Percentiles rank a stretch among this genome's conserved stretches.
phyloP scores from a whole-genome alignment of 169 alveolate species.

The Eimeria brunetti region DNA sequence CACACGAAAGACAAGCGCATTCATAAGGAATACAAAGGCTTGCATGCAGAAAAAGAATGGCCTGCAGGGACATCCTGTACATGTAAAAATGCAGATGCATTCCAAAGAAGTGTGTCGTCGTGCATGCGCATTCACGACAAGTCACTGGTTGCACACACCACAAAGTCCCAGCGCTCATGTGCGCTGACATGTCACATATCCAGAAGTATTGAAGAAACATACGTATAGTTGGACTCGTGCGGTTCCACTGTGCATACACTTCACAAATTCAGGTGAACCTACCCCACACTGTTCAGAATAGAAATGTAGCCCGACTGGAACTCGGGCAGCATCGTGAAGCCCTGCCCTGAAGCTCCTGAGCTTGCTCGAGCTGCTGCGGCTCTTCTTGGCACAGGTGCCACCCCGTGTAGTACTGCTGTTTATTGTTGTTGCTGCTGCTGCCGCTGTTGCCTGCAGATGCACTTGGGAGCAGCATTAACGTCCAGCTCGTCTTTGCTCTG shows the following conservation, averaged over 20 bases:
- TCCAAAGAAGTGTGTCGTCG: not conserved
- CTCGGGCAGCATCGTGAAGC: constrained; percentile 25
- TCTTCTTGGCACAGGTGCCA: not conserved
- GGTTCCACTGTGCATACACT: not conserved
- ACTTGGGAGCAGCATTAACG: not conserved
- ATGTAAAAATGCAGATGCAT: not conserved
- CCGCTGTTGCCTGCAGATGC: not conserved
- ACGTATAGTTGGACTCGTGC: not conserved
- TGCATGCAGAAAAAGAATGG: not conserved
- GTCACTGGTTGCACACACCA: not conserved
- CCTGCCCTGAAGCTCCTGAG: not conserved
- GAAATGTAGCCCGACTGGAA: constrained; percentile 62
- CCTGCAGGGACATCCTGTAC: not conserved
- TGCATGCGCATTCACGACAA: not conserved
- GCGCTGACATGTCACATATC: no score
- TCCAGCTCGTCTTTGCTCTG: not conserved
- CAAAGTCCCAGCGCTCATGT: not conserved
- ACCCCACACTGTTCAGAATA: constrained; percentile 57
- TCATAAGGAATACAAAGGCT: not conserved
- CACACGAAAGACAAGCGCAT: not conserved
- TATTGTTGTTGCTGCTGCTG: not conserved
- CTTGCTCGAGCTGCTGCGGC: not conserved
- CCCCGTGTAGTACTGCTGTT: not conserved
- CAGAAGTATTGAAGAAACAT: no score
- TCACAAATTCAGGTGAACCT: not conserved